These are phyloP conservation scores for Lactarius indigo DNA, from an alignment of 768 basidiomycete genomes.

Conservation along the genomic window DNA sequence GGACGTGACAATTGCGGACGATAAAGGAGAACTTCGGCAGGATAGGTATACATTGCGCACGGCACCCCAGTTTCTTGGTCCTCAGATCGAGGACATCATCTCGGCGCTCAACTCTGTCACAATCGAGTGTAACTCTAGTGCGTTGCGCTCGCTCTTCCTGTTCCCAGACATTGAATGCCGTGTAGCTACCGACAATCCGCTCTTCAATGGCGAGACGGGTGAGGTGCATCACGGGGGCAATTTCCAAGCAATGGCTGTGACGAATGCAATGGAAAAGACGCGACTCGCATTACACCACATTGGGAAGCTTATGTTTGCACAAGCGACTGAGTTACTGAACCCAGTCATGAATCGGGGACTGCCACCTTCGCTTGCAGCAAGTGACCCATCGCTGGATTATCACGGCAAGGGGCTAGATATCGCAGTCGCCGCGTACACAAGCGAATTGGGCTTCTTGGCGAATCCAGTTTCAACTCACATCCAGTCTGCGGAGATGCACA, in stretches of 20 bases:
- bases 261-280: constrained; percentile 88
- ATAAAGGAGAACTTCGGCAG: constrained; percentile 71
- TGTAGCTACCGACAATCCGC: constrained; percentile 82
- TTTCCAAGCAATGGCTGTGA: constrained; percentile 85
- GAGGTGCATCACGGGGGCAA: constrained; percentile 82
- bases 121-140: constrained; percentile 80
- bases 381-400: constrained; percentile 77
- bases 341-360: constrained; percentile 82
- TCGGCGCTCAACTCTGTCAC: constrained; percentile 60
- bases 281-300: constrained; percentile 54
- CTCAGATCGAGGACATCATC: constrained; percentile 78
- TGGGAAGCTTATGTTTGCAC: constrained; percentile 50
- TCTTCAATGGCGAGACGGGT: constrained; percentile 65
- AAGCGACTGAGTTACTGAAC: constrained; percentile 69
- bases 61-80: constrained; percentile 81
- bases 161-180: neutral
- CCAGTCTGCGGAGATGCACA: constrained; percentile 89
- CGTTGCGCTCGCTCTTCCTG: constrained; percentile 28
- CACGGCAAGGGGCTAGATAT: constrained; percentile 86
- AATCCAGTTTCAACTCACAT: constrained; percentile 83
- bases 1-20: constrained; percentile 68
- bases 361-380: constrained; percentile 74
- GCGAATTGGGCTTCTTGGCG: constrained; percentile 86
- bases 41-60: constrained; percentile 79
- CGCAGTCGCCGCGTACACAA: constrained; percentile 73